Base-by-base conservation (phyloP, 73 alveolate genomes). In the Paramecium primaurelia region DNA sequence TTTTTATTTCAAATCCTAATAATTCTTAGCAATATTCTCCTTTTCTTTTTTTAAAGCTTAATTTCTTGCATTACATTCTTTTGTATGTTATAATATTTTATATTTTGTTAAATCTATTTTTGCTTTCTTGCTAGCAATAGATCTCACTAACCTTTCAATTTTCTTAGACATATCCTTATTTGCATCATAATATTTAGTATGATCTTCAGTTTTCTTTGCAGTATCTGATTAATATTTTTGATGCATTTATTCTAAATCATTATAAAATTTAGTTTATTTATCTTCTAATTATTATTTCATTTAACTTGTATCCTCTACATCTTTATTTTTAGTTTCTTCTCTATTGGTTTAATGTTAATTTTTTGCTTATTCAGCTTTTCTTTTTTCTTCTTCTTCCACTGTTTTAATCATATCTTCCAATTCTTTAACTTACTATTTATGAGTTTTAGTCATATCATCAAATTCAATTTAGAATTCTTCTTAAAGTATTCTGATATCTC, bases 31-130 rank as follows among this genome's bases (percentile, higher is more conserved):
- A 28, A 98, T 97, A 93, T 92, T 96, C 58, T 97, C 99, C 92
- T 96, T 98, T 93, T 98, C 99, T 37, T 94, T 96, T 92, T 94
- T 94, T 80, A 98, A 95, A 20, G 98, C 95, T 38, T 94, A 94
- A 93, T 98, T 98, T 93, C 99, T 96, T 49, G 98, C 99, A 54
- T 94, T 97, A 96, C 99, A 98, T 92, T 98, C 99, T 86, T 97
- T 97, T 49, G 95, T 93, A 73, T 97, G 97, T 95, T 97, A 96
- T 44, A 92, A 93, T 25, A 97, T 97, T 92, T 98, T 98, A n/a
- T 95, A 93, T 73, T 97, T 93, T 94, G 95, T 96, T 86, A 95
- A 95, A 30, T 96, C 96, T 44, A 98, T 96, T 58, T 88, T 92
- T 40, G 97, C 98, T 92, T 92, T 96, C 47, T 95, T 92, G 37